A percentile compares a stretch with the other conserved stretches of the same genome.
These are phyloP conservation scores for Thermoascus crustaceus DNA, from an alignment of 2,329 filamentous ascomycete species.

Conservation along the genomic window DNA sequence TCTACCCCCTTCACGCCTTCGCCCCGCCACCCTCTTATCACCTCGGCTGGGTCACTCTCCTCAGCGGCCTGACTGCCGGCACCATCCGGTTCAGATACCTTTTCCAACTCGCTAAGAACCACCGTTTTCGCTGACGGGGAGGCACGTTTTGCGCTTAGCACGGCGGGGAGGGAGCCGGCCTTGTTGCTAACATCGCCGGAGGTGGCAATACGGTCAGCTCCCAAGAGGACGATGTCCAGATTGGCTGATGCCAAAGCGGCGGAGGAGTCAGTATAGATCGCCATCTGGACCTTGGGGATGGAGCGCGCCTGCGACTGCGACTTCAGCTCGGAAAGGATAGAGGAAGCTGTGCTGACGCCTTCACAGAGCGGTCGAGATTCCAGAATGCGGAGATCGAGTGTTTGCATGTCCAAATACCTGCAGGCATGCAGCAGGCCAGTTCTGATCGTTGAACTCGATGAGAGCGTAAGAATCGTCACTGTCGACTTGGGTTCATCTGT, in stretches of 20 bases:
- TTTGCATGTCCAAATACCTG: slow-evolving; percentile 21
- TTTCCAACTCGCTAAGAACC: slow-evolving; percentile 53
- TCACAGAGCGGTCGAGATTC: slow-evolving; percentile 62
- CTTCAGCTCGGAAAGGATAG: no score
- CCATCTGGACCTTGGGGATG: slow-evolving; percentile 31
- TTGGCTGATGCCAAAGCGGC: slow-evolving; percentile 45
- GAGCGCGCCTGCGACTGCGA: slow-evolving; percentile 17
- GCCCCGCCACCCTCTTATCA: slow-evolving; percentile 41
- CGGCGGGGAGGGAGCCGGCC: slow-evolving; percentile 53
- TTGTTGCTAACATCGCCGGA: slow-evolving; percentile 59
- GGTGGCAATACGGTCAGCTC: slow-evolving; percentile 54
- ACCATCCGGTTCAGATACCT: slow-evolving; percentile 45
- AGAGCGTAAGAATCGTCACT: slow-evolving; percentile 52
- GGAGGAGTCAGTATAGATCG: slow-evolving; percentile 53
- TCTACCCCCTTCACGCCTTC: slow-evolving; percentile 16
- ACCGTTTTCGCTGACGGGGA: slow-evolving; percentile 43
- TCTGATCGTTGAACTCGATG: slow-evolving; percentile 54
- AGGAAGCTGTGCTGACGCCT: slow-evolving; percentile 50
- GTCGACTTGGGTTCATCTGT: slow-evolving; percentile 6
- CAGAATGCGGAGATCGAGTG: slow-evolving; percentile 51
- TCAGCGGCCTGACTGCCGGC: slow-evolving; percentile 41
- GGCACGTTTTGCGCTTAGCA: slow-evolving; percentile 47
- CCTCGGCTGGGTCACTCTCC: slow-evolving; percentile 46
- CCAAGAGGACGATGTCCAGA: slow-evolving; percentile 54
- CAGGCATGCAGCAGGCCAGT: slow-evolving; percentile 41